Evolutionary conservation across 805 yeast genomes (phyloP).

Genomic region (Wickerhamomyces bisporus): DNA sequence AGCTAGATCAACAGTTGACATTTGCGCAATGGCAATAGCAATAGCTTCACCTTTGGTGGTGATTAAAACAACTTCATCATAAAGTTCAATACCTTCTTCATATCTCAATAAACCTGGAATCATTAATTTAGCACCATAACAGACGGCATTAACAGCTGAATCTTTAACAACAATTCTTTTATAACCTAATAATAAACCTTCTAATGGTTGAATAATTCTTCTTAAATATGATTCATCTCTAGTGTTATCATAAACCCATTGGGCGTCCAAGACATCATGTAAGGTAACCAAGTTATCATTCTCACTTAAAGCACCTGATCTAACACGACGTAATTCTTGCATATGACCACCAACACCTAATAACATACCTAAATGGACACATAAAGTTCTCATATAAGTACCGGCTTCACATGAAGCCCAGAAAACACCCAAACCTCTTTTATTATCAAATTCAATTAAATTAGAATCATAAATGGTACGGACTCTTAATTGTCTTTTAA

Average conservation of each 20-base stretch:
- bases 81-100: conserved; percentile 94
- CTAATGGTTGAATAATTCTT: conserved; percentile 91
- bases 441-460: conserved; percentile 92
- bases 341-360: conserved; percentile 99
- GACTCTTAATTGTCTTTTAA: conserved; percentile 97
- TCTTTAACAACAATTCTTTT: conserved; percentile 94
- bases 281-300: conserved; percentile 88
- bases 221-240: conserved; percentile 95
- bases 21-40: conserved; percentile 97
- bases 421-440: conserved; percentile 94
- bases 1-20: conserved; percentile 96
- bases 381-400: conserved; percentile 97
- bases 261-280: conserved; percentile 97
- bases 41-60: conserved; percentile 99
- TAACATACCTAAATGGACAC: conserved; percentile 98
- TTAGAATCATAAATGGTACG: conserved; percentile 97
- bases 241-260: conserved; percentile 95
- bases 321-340: conserved; percentile 99
- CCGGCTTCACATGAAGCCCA: conserved; percentile 99
- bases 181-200: conserved; percentile 88
- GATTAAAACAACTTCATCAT: conserved; percentile 96
- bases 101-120: conserved; percentile 97
- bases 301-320: conserved; percentile 94
- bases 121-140: conserved; percentile 99
- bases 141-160: conserved; percentile 95